Base-by-base conservation (phyloP, 257 asterid species). In the Capsicum baccatum region DNA sequence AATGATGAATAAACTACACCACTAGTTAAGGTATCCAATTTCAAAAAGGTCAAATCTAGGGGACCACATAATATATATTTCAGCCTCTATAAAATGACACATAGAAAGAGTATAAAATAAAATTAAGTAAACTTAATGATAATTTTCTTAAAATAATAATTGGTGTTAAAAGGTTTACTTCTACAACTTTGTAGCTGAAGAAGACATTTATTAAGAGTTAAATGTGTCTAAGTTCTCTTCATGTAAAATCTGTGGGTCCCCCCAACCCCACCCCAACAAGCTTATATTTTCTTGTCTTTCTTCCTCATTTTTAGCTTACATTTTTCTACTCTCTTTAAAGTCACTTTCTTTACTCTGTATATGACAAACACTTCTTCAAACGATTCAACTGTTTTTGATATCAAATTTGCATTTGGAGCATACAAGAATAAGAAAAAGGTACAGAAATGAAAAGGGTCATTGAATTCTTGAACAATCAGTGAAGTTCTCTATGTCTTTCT, bases 171-270 rank as follows among this genome's bases (percentile, higher is more conserved):
- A 67, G 47, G 47, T 33, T 6, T 55, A n/a, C 21, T 84, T 52
- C 42, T 87, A 54, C 84, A 26, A 26, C 33, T 68, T 88, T 81
- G 79, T 84, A 82, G 66, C 44, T 17, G 89, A 84, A 85, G 89
- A 71, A 44, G 92, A 88, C 94, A 87, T 85, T 89, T 50, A 50
- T 26, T 50, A 50, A 82, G 59, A 85, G 74, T 82, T 44, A 44
- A 80, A 26, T 87, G 93, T 86, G 98, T 95, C 98, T 59, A 95
- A 92, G 97, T 95, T 92, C 98, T 90, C 94, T 89, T 91, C 94
- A 95, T 92, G 94, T 91, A 89, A 87, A 56, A 66, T 91, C 47
- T 81, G 78, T 19, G 90, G 91, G 52, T 90, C 92, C 98, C 91
- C 42, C 81, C 21, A 80, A 0, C 1, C 2, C 55, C 62, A 13